Evolutionary conservation across 2,329 filamentous ascomycete genomes (phyloP), one percentile per base, ranked within the genome.

Genomic region (Aspergillus sergii): DNA sequence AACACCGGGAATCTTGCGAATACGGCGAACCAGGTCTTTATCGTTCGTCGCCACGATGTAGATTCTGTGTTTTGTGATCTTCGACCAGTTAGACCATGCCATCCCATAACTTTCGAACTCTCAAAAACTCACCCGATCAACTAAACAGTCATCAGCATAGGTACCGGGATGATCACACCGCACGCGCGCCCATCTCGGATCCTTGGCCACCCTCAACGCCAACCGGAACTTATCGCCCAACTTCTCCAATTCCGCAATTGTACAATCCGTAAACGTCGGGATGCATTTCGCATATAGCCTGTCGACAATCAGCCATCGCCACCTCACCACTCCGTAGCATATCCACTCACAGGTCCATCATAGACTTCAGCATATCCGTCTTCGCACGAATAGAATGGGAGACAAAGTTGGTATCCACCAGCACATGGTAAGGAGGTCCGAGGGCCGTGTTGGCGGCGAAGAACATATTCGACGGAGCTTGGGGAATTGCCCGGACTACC

Each of bases 351-450:
- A 71, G 91, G 77, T 97, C 93, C 92, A 97, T 97, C 83, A 97
- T 92, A 3, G 90, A 89, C 64, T 94, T 90, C 23, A 96, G 85
- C 14, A 98, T 82, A 39, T 94, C 92, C 23, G 98, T 87, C 81
- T 99, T 98, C 69, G 91, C 88, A 78, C 94, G 91, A 2, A 98
- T 92, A 0, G 93, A 95, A 79, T 97, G 93, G 45, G 89, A 92
- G 66, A 97, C 85, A 75, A 97, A 97, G 76, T 96, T 96, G 77
- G 93, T 94, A 78, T 96, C 92, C 73, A 95, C 86, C 11, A 96
- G 86, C 61, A 94, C 86, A 57, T 82, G 84, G 82, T 96, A 96
- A 1, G 93, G 93, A 4, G 94, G 93, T 12, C 92, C 88, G 51
- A 97, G 87, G 59, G 92, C 91, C 59, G 89, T 90, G 81, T 97